Base-by-base conservation (phyloP, 345 rosid species). In the Rhizophora mangle region DNA sequence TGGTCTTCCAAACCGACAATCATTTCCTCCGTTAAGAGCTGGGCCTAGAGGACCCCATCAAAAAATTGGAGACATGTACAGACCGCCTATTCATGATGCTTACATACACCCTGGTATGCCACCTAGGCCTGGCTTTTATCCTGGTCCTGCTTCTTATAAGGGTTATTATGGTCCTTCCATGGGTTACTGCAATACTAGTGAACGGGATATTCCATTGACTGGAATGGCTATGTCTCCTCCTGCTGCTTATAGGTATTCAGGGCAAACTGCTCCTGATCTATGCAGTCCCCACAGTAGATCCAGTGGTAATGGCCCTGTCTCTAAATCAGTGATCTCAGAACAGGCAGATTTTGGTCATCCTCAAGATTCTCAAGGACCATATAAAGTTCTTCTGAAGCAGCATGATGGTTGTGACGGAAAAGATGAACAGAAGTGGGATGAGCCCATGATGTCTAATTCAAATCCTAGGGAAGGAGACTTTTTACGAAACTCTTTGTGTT, bases 41-140 rank as follows among this genome's bases (percentile, higher is more conserved):
- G 90, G 91, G 66, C 96, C 93, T 30, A 85, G 97, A 77, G 87
- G 92, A 37, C 86, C 83, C 78, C 96, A 77, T 61, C 77, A 87
- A 31, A 80, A 80, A 60, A 84, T 79, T 82, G 93, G 87, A 75
- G 88, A 87, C 43, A 82, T 92, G 89, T 87, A 75, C 72, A 85
- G 97, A 80, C 88, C 96, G 51, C 94, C 84, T 13, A 79, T 90
- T 83, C 88, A 83, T 10, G 98, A 92, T 73, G 83, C 90, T 81
- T 89, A 75, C 70, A 82, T 82, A 56, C 86, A 77, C 46, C 93
- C 90, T 51, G 85, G 87, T 79, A 89, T 92, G 96, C 94, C 91
- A 64, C 65, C 84, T 72, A 86, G 96, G 79, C 99, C 98, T 72
- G 90, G 95, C 21, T 90, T 85, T 87, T 90, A 82, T 82, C 82